These are phyloP conservation scores for Scheffersomyces stipitis DNA, from an alignment of 805 yeast species.

Conservation along the genomic window DNA sequence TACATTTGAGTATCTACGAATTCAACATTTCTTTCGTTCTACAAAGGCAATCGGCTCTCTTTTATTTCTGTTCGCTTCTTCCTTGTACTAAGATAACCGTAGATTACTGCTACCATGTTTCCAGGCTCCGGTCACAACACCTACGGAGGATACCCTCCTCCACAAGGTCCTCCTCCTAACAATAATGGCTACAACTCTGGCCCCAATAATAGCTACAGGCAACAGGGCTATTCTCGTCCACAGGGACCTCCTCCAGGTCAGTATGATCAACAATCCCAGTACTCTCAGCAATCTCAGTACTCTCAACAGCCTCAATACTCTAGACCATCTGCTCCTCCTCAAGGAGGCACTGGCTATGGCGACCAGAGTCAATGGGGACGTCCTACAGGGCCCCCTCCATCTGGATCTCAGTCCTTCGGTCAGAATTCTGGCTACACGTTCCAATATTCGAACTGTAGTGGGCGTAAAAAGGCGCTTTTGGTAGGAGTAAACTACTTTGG, in stretches of 20 bases:
- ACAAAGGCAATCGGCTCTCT: no score
- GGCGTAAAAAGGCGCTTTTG: slow-evolving; percentile 36
- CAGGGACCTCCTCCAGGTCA: slow-evolving; percentile 12
- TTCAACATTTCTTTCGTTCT: no score
- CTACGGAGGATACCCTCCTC: slow-evolving; percentile 16
- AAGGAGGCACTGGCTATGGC: slow-evolving; percentile 1
- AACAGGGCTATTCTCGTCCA: slow-evolving; percentile 17
- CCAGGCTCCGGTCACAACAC: slow-evolving; percentile 23
- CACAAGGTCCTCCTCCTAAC: slow-evolving; percentile 10
- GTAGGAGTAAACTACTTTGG: slow-evolving; percentile 38
- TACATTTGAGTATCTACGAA: no score
- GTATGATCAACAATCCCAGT: slow-evolving; percentile 6
- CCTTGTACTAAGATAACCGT: no score
- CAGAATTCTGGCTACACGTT: slow-evolving; percentile 35
- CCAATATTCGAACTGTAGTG: slow-evolving; percentile 39
- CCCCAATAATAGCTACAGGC: no score
- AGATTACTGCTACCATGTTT: slow-evolving; percentile 15
- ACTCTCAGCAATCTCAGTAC: no score
- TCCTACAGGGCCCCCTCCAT: slow-evolving; percentile 23
- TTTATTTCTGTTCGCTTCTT: no score
- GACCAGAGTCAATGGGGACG: slow-evolving; percentile 8
- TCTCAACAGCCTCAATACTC: neutral
- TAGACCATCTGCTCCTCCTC: neutral
- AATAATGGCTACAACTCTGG: slow-evolving; percentile 6
- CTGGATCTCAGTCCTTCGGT: slow-evolving; percentile 37